Evolutionary conservation across 768 basidiomycete species (phyloP).

Genomic region (Tephrocybe sp.): DNA sequence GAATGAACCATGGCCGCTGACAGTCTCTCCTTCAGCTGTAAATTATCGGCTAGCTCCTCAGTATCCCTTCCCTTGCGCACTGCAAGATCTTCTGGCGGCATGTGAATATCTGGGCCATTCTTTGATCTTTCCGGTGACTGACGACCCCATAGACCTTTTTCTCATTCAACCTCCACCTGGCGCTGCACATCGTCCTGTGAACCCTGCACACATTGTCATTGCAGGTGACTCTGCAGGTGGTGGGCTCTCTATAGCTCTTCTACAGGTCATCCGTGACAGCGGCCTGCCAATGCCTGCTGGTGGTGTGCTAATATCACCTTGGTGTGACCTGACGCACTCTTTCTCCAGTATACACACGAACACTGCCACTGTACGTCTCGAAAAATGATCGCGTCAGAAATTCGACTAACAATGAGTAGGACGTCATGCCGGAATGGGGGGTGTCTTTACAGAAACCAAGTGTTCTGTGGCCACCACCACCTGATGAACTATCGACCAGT

Average conservation of each 20-base stretch:
- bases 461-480: slow-evolving; percentile 75
- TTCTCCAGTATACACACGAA: slow-evolving; percentile 88
- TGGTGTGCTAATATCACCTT: slow-evolving; percentile 87
- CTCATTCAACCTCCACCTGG: slow-evolving; percentile 84
- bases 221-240: slow-evolving; percentile 95
- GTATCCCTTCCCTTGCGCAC: slow-evolving; percentile 92
- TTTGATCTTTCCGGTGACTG: neutral
- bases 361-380: slow-evolving; percentile 64
- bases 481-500: slow-evolving; percentile 53
- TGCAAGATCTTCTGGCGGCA: slow-evolving; percentile 87
- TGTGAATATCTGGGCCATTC: slow-evolving; percentile 44
- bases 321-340: slow-evolving; percentile 90
- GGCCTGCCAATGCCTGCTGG: slow-evolving; percentile 84
- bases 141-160: slow-evolving; percentile 62
- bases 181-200: slow-evolving; percentile 73
- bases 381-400: neutral
- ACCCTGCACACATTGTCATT: slow-evolving; percentile 79
- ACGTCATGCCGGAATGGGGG: slow-evolving; percentile 76
- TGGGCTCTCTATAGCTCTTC: slow-evolving; percentile 75
- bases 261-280: slow-evolving; percentile 85
- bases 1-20: neutral
- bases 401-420: slow-evolving; percentile 41
- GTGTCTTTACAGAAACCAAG: slow-evolving; percentile 77
- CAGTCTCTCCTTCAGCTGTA: slow-evolving; percentile 46
- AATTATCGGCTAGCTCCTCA: slow-evolving; percentile 92